A percentile compares a stretch with the other conserved stretches of the same genome.
phyloP scores from a whole-genome alignment of 179 eudicot genomes.

The Gypsophila paniculata region DNA sequence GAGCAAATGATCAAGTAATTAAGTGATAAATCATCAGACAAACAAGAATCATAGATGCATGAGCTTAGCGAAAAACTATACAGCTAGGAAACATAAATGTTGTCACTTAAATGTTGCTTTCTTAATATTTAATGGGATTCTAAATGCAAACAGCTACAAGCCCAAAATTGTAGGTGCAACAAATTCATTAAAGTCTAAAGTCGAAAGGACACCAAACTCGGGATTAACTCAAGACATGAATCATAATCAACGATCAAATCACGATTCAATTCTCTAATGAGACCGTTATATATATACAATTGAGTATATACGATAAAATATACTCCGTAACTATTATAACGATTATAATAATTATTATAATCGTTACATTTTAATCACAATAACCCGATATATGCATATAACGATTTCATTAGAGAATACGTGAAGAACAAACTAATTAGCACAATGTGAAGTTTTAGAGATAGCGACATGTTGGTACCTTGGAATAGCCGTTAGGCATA shows the following conservation, averaged over 20 bases:
- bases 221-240: conserved; percentile 39
- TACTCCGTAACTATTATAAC: no score
- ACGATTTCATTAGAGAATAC: no score
- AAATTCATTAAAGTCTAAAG: conserved; percentile 65
- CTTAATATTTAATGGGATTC: conserved; percentile 33
- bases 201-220: conserved; percentile 40
- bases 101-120: conserved; percentile 28
- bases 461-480: conserved; percentile 42
- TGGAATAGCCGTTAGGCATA: conserved; percentile 96
- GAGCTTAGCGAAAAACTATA: conserved; percentile 28
- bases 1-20: conserved; percentile 31
- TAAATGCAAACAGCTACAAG: conserved; percentile 35
- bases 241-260: not conserved
- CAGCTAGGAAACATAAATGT: conserved; percentile 20
- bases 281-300: no score
- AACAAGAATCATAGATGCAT: conserved; percentile 41
- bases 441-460: not conserved
- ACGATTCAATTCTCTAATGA: no score
- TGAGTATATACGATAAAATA: no score
- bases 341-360: no score
- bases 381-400: no score
- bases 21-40: conserved; percentile 40
- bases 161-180: conserved; percentile 55
- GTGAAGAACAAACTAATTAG: not conserved
- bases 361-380: no score